A percentile compares a stretch with the other conserved stretches of the same genome.
Conservation (phyloP, 352 stramenopile genomes). For the Pythium phragmitis region DNA sequence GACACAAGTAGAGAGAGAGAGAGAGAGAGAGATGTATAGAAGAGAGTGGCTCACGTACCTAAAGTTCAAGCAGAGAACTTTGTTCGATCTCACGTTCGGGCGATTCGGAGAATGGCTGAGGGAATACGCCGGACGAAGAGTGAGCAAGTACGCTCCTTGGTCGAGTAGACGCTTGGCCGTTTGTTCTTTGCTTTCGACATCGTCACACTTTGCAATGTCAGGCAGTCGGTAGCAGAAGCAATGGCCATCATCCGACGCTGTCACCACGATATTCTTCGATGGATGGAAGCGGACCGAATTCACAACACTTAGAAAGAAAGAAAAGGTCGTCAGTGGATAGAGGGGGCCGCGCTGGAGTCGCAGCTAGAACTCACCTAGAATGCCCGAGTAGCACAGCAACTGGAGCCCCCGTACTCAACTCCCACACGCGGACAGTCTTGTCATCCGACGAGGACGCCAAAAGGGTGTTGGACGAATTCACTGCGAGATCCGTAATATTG, state of each 20-base stretch:
- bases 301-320: conserved; percentile 46
- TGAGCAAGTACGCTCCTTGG: conserved; percentile 77
- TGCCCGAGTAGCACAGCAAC: conserved; percentile 86
- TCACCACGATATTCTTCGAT: conserved; percentile 86
- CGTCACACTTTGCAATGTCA: conserved; percentile 49
- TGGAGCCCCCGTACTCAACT: conserved; percentile 77
- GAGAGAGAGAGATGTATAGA: background rate
- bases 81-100: conserved; percentile 35
- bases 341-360: background rate
- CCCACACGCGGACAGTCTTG: conserved; percentile 88
- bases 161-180: conserved; percentile 72
- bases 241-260: conserved; percentile 89
- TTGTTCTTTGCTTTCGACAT: conserved; percentile 70
- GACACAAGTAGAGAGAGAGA: background rate
- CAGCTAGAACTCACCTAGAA: conserved; percentile 51
- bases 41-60: conserved; percentile 22
- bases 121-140: conserved; percentile 74
- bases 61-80: conserved; percentile 44
- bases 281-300: conserved; percentile 89
- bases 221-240: conserved; percentile 91
- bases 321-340: background rate
- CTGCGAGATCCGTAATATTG: conserved; percentile 89
- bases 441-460: conserved; percentile 87
- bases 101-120: conserved; percentile 50
- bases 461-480: conserved; percentile 81